Percentiles rank a stretch among this genome's conserved stretches.
Conservation (phyloP, 345 rosid species). For the Eucalyptus curtisii region DNA sequence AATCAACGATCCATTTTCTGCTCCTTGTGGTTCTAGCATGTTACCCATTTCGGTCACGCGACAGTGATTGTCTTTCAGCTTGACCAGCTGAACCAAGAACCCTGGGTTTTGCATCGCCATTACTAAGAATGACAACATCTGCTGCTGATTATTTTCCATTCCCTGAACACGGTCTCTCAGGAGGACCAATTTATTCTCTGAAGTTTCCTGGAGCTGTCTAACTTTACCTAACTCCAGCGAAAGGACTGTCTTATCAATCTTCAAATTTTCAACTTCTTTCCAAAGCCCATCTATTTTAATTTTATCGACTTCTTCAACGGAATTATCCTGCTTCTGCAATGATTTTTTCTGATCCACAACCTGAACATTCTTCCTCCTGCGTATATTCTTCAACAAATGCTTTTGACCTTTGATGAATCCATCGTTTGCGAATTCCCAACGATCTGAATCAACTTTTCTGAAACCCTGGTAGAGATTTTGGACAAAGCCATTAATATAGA, state of each 20-base stretch:
- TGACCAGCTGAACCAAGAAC: constrained; percentile 65
- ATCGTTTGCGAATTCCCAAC: constrained; percentile 85
- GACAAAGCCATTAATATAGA: not conserved
- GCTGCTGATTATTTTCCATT: constrained; percentile 89
- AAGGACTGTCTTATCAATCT: constrained; percentile 52
- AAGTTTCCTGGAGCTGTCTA: constrained; percentile 57
- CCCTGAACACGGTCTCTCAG: constrained; percentile 70
- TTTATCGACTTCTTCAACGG: constrained; percentile 13
- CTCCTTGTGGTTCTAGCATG: constrained; percentile 37
- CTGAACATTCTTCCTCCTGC: constrained; percentile 60
- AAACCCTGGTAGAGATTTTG: constrained; percentile 59
- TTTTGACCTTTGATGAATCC: constrained; percentile 67
- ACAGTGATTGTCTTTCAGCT: constrained; percentile 62
- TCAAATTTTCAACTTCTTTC: constrained; percentile 74
- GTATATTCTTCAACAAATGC: constrained; percentile 53
- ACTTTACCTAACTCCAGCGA: constrained; percentile 66
- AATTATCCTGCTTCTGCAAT: constrained; percentile 8
- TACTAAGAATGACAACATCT: constrained; percentile 87
- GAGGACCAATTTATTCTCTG: constrained; percentile 48
- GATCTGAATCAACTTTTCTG: constrained; percentile 72
- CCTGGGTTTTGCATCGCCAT: constrained; percentile 89
- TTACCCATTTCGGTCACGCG: constrained; percentile 46
- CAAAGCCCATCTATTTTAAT: constrained; percentile 27
- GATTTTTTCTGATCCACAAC: constrained; percentile 30
- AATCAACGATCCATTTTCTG: constrained; percentile 21